phyloP scores from a whole-genome alignment of 768 basidiomycete genomes.

The Atractiella rhizophila region DNA sequence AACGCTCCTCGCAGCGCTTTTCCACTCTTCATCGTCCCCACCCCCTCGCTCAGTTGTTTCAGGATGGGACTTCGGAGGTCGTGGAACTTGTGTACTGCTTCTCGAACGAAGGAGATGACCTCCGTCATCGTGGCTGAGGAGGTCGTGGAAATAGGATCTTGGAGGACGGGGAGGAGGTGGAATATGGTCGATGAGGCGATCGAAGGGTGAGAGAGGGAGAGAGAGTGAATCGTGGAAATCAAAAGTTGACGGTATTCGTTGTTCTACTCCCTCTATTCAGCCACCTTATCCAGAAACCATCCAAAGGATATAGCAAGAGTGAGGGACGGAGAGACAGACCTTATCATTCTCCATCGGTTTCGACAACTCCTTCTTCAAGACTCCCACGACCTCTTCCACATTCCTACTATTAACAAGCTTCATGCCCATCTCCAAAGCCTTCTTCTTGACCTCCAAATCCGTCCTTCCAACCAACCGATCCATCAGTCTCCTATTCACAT shows the following conservation, averaged over 20 bases:
- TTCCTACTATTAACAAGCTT: conserved; percentile 83
- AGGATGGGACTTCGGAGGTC: conserved; percentile 53
- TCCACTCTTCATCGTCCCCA: conserved; percentile 72
- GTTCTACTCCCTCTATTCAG: conserved; percentile 29
- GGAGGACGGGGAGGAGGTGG: conserved; percentile 47
- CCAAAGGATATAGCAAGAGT: background rate
- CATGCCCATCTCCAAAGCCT: conserved; percentile 66
- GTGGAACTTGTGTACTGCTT: conserved; percentile 96
- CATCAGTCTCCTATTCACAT: conserved; percentile 19
- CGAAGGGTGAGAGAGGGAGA: conserved; percentile 87
- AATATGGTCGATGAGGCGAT: conserved; percentile 84
- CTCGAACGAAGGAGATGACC: conserved; percentile 68
- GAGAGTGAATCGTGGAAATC: conserved; percentile 90
- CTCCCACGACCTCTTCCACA: conserved; percentile 82
- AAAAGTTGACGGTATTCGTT: conserved; percentile 85
- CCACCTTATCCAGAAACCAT: background rate
- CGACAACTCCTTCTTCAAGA: conserved; percentile 93
- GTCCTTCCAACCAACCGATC: too few relatives aligned
- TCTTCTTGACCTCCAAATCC: conserved; percentile 86
- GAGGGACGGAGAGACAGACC: conserved; percentile 24
- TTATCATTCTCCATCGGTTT: conserved; percentile 86
- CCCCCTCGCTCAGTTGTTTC: conserved; percentile 54
- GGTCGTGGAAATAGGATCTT: conserved; percentile 84
- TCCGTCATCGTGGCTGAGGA: conserved; percentile 81
- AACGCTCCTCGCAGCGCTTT: conserved; percentile 89